Percentiles rank a stretch among this genome's conserved stretches.
phyloP scores from a whole-genome alignment of 2,329 filamentous ascomycete genomes.

The Aplosporella prunicola region DNA sequence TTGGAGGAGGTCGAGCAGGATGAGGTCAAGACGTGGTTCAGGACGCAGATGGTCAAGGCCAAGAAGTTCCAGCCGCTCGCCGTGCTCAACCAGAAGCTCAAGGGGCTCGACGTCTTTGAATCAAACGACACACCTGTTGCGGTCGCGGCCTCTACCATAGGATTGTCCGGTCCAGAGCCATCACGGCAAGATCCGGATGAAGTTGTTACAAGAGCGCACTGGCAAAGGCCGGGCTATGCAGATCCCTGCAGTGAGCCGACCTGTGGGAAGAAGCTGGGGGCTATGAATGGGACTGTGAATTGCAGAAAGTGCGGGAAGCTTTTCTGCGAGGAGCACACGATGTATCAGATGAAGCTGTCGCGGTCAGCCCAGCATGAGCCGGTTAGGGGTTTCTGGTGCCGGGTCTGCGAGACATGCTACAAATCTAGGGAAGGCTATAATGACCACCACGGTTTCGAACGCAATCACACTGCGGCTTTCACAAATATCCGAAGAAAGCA shows the following conservation, averaged over 20 bases:
- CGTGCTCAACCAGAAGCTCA: constrained; percentile 85
- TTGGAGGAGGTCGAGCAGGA: constrained; percentile 81
- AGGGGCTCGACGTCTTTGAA: constrained; percentile 87
- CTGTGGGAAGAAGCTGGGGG: constrained; percentile 70
- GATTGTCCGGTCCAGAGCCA: constrained; percentile 22
- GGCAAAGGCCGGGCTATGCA: constrained; percentile 66
- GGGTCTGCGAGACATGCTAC: constrained; percentile 98
- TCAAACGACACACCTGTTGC: constrained; percentile 62
- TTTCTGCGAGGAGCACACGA: constrained; percentile 95
- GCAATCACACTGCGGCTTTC: constrained; percentile 67
- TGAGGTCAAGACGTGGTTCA: constrained; percentile 95
- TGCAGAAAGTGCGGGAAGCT: constrained; percentile 86
- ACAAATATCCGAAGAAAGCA: constrained; percentile 60
- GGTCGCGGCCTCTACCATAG: constrained; percentile 28
- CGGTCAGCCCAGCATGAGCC: constrained; percentile 84
- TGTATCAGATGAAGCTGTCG: constrained; percentile 99
- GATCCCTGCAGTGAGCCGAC: constrained; percentile 81
- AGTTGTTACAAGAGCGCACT: constrained; percentile 76
- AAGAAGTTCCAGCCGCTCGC: constrained; percentile 89
- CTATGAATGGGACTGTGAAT: constrained; percentile 76
- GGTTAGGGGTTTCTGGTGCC: constrained; percentile 79
- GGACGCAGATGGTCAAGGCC: constrained; percentile 85
- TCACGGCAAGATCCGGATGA: constrained; percentile 67
- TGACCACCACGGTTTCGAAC: constrained; percentile 62
- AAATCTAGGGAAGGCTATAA: constrained; percentile 95